Base-by-base conservation (phyloP, 1,284 basidiomycete species). In the Naganishia albida region DNA sequence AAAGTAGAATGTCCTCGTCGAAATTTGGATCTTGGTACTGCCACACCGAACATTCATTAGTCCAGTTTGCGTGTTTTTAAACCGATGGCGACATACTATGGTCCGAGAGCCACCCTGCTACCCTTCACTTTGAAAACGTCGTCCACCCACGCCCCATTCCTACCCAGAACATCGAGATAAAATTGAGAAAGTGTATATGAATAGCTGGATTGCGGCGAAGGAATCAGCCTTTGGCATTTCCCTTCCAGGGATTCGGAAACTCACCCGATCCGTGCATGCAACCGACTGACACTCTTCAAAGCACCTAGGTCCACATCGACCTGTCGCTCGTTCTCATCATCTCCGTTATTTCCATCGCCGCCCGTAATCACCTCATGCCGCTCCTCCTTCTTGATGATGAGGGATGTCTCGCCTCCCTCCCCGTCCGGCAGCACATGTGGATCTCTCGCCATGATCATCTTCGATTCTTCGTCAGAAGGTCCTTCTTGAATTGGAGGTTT, bases 121-220 rank as follows among this genome's bases (percentile, higher is more conserved):
- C 93, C 91, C 74, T 89, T 89, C 20, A 89, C 89, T 66, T 88
- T 89, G 89, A 93, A 99, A 15, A 93, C 86, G 53, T 94, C 93
- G 72, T 99, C 95, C 1, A 99, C 93, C 87, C 94, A 98, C 10
- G 93, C 93, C 13, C 96, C 96, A 73, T 99, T 99, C 65, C 95
- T 83, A 13, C 96, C 96, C 40, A 91, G 84, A 43, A 99, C 94
- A 69, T 88, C 86, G 53, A 99, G 84, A 34, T 93, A 88, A 80
- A 94, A 99, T 75, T 92, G 91, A 67, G 90, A 87, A 18, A 75
- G 54, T 51, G 78, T 77, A 34, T 71, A 63, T 0, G 72, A 70
- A 65, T 75, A 69, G 26, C 25, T 89, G 86, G 88, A 86, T 81
- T 91, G 89, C 20, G 18, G 25, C 3, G 2, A 38, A 34, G 30